phyloP scores from a whole-genome alignment of 345 rosid genomes.

The Populus simonii region DNA sequence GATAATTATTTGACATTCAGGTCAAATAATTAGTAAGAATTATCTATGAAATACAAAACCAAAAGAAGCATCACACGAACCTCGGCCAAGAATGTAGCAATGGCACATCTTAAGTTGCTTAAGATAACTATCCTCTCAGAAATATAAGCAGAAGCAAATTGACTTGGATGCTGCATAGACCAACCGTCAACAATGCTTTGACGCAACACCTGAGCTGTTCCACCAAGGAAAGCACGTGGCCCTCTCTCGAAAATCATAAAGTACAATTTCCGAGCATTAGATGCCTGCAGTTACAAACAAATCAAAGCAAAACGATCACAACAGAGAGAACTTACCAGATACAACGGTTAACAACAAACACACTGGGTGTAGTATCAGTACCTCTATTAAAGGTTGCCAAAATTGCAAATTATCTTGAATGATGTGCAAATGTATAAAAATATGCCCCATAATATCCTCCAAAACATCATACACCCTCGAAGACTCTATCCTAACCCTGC shows the following conservation, averaged over 20 bases:
- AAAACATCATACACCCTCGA: constrained; percentile 50
- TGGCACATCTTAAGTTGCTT: constrained; percentile 49
- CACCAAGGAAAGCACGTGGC: constrained; percentile 66
- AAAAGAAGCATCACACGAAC: constrained; percentile 27
- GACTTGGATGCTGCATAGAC: constrained; percentile 50
- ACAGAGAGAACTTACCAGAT: background rate
- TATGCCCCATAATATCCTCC: constrained; percentile 62
- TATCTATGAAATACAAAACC: background rate
- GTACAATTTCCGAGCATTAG: constrained; percentile 59
- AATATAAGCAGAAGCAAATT: constrained; percentile 64
- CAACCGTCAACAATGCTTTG: constrained; percentile 43
- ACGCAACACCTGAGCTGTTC: constrained; percentile 40
- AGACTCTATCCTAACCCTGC: constrained; percentile 40
- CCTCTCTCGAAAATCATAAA: constrained; percentile 92
- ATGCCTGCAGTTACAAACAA: constrained; percentile 41
- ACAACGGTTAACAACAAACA: background rate
- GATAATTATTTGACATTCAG: too few species aligned
- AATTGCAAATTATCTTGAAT: constrained; percentile 71
- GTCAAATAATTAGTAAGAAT: too few species aligned
- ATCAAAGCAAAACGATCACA: background rate
- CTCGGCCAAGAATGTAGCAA: constrained; percentile 88
- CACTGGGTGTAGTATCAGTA: background rate
- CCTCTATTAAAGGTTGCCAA: constrained; percentile 84
- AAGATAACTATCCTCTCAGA: constrained; percentile 64
- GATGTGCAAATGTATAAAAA: constrained; percentile 52